Evolutionary conservation across 345 rosid species (phyloP).

Genomic region (Kandelia obovata): DNA sequence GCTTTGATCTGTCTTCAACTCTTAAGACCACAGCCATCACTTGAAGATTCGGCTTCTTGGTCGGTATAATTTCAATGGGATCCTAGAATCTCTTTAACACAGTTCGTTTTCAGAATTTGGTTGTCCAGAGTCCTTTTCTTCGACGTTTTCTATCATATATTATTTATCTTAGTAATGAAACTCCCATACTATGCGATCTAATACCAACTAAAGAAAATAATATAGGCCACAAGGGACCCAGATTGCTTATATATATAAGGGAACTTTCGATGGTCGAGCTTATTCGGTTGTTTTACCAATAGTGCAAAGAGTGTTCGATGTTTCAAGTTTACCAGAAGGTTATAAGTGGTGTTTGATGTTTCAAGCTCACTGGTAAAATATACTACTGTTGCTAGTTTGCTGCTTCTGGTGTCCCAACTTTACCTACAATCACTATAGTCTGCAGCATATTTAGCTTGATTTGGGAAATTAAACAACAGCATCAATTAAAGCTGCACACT

Average conservation of each 20-base stretch:
- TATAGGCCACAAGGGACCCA: constrained; percentile 31
- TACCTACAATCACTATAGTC: constrained; percentile 17
- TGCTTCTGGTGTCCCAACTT: constrained; percentile 29
- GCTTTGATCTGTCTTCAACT: constrained; percentile 23
- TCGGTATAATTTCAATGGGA: constrained; percentile 15
- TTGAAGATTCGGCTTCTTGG: constrained; percentile 31
- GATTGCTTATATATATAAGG: constrained; percentile 43
- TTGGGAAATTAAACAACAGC: constrained; percentile 29
- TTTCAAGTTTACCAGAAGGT: background rate
- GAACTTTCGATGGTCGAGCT: constrained; percentile 25
- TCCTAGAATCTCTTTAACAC: constrained; percentile 17
- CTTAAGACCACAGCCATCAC: constrained; percentile 14
- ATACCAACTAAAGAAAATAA: background rate
- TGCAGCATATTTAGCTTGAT: constrained; percentile 34
- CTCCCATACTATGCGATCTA: background rate
- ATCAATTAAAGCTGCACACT: constrained; percentile 39
- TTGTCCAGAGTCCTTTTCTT: background rate
- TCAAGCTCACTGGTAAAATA: constrained; percentile 29
- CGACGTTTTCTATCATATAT: background rate
- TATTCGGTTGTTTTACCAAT: constrained; percentile 35
- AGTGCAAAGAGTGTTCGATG: background rate
- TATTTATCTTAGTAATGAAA: background rate
- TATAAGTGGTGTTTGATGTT: constrained; percentile 43
- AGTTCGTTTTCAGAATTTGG: background rate
- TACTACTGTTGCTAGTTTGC: constrained; percentile 22